A percentile compares a stretch with the other conserved stretches of the same genome.
Conservation (phyloP, 495 filamentous ascomycete genomes). For the Rusavskia elegans region DNA sequence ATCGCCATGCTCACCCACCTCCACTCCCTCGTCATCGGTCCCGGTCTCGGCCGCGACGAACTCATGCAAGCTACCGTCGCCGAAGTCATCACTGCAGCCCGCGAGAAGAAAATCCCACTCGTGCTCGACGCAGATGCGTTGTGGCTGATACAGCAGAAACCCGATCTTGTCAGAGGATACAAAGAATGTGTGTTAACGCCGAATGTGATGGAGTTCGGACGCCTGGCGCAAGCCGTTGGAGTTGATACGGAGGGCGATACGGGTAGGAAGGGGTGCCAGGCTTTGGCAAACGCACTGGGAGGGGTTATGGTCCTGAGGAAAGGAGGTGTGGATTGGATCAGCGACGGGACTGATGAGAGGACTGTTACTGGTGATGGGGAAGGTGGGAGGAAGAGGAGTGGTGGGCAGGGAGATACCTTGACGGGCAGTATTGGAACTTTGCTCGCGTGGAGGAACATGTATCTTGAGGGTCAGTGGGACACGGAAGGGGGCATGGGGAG, state of each 20-base stretch:
- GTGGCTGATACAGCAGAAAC: constrained; percentile 55
- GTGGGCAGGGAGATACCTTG: constrained; percentile 90
- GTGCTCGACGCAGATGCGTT: constrained; percentile 90
- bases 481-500: constrained; percentile 29
- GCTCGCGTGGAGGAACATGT: constrained; percentile 73
- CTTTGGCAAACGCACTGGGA: constrained; percentile 59
- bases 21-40: constrained; percentile 87
- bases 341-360: constrained; percentile 45
- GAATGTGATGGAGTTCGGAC: constrained; percentile 83
- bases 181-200: constrained; percentile 79
- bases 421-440: constrained; percentile 82
- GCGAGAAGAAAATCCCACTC: constrained; percentile 56
- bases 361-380: constrained; percentile 57
- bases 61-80: constrained; percentile 81
- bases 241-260: constrained; percentile 36
- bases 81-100: constrained; percentile 64
- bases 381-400: constrained; percentile 78
- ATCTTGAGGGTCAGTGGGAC: constrained; percentile 70
- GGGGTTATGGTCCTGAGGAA: constrained; percentile 89
- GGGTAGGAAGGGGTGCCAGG: constrained; percentile 38
- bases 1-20: constrained; percentile 69
- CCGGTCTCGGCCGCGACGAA: constrained; percentile 75
- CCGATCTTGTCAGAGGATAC: constrained; percentile 66
- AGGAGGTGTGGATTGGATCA: constrained; percentile 70
- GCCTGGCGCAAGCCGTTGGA: constrained; percentile 56